Evolutionary conservation across 306 rosid species (phyloP).

Genomic region (Phaseolus lunatus): DNA sequence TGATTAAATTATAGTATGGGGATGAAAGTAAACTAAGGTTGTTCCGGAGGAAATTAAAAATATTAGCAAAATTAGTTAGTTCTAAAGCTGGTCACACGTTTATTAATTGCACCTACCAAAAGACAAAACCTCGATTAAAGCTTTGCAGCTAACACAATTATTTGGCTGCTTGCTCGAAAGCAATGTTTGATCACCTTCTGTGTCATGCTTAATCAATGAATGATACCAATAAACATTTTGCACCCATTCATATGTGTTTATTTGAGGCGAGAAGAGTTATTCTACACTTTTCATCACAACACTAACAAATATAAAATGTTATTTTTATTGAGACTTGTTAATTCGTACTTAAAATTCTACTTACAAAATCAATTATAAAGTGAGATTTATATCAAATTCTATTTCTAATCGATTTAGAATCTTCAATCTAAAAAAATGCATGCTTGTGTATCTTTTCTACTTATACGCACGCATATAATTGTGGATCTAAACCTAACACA

Average conservation of each 20-base stretch:
- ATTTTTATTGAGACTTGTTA: too few relatives aligned
- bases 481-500: not conserved
- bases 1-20: not conserved
- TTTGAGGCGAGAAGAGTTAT: not conserved
- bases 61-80: not conserved
- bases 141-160: slow-evolving; percentile 33
- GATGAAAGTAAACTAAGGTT: not conserved
- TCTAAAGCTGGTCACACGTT: not conserved
- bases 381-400: too few relatives aligned
- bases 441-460: slow-evolving; percentile 9
- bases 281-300: too few relatives aligned
- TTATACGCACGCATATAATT: not conserved
- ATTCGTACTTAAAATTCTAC: too few relatives aligned
- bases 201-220: not conserved
- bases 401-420: too few relatives aligned
- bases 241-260: not conserved
- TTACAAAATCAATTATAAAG: too few relatives aligned
- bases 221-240: not conserved
- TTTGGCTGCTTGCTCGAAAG: not conserved
- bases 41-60: too few relatives aligned
- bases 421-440: too few relatives aligned
- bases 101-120: not conserved
- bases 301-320: too few relatives aligned
- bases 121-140: slow-evolving; percentile 22
- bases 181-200: not conserved